Evolutionary conservation across 192 early-diverging fungal species (phyloP).

Genomic region (Gamsiella multidivaricata): DNA sequence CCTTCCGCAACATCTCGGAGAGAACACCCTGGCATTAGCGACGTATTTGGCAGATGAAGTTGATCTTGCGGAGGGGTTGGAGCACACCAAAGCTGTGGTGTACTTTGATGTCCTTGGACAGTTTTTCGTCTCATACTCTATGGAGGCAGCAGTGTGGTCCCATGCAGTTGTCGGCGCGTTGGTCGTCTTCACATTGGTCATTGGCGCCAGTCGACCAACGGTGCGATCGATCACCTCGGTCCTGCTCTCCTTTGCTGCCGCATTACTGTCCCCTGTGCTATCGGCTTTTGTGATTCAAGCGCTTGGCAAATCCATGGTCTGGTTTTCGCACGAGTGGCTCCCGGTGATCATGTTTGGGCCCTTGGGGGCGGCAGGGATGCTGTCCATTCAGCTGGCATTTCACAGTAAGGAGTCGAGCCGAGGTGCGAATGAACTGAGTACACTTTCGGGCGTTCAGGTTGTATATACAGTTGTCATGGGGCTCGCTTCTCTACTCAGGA

Average conservation of each 20-base stretch:
- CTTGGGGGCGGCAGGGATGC: constrained; percentile 51
- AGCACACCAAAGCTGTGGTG: constrained; percentile 60
- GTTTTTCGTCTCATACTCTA: constrained; percentile 69
- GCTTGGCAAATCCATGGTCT: constrained; percentile 61
- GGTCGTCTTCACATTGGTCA: constrained; percentile 29
- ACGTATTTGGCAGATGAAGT: constrained; percentile 62
- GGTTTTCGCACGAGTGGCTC: constrained; percentile 71
- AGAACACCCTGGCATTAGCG: constrained; percentile 69
- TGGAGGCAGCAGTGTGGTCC: constrained; percentile 59
- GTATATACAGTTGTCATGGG: constrained; percentile 15
- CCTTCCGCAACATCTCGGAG: constrained; percentile 76
- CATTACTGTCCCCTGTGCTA: constrained; percentile 35
- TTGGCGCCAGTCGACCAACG: constrained; percentile 30
- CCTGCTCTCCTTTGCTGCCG: constrained; percentile 28
- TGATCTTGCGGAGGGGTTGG: constrained; percentile 53
- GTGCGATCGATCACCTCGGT: constrained; percentile 38
- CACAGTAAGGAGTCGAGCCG: constrained; percentile 13
- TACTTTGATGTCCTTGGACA: constrained; percentile 74
- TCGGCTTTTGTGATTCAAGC: constrained; percentile 20
- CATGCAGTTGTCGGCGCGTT: constrained; percentile 57
- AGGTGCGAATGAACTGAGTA: constrained; percentile 21
- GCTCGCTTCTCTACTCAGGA: constrained; percentile 24
- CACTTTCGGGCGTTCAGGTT: constrained; percentile 22
- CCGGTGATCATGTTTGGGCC: constrained; percentile 64
- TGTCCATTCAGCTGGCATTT: constrained; percentile 50